A percentile compares a stretch with the other conserved stretches of the same genome.
These are phyloP conservation scores for Parathielavia hyrcaniae DNA, from an alignment of 495 filamentous ascomycete genomes.

Conservation along the genomic window DNA sequence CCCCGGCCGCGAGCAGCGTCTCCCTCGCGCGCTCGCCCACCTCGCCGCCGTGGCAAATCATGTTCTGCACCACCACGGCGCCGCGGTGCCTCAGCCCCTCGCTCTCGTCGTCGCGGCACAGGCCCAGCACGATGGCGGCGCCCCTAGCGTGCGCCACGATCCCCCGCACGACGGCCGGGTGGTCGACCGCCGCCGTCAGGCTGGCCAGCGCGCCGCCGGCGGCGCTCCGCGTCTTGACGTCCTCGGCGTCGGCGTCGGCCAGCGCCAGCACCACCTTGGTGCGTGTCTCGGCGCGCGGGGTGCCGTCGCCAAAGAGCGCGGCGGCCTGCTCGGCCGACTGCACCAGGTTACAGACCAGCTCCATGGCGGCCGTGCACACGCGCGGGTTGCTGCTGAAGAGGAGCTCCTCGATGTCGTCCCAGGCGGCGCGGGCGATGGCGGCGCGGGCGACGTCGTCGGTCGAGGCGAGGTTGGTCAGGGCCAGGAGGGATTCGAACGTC, in stretches of 20 bases:
- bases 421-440: constrained; percentile 64
- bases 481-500: constrained; percentile 82
- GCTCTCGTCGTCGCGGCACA: constrained; percentile 72
- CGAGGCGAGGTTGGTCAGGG: constrained; percentile 88
- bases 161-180: constrained; percentile 56
- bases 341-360: constrained; percentile 89
- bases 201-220: constrained; percentile 85
- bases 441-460: constrained; percentile 62
- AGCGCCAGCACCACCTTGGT: constrained; percentile 80
- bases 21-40: constrained; percentile 46
- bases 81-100: constrained; percentile 74
- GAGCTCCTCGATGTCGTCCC: constrained; percentile 71
- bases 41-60: constrained; percentile 48
- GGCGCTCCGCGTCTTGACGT: constrained; percentile 68
- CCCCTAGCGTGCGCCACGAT: constrained; percentile 64
- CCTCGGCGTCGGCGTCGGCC: constrained; percentile 80
- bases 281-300: constrained; percentile 60
- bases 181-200: constrained; percentile 71
- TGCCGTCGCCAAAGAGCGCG: constrained; percentile 58
- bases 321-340: constrained; percentile 62
- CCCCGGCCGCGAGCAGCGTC: constrained; percentile 44
- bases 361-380: constrained; percentile 75
- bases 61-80: constrained; percentile 64
- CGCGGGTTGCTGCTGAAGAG: constrained; percentile 68
- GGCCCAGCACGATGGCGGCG: constrained; percentile 58